Conservation (phyloP, 2,329 filamentous ascomycete genomes). For the Fragosphaeria purpurea region DNA sequence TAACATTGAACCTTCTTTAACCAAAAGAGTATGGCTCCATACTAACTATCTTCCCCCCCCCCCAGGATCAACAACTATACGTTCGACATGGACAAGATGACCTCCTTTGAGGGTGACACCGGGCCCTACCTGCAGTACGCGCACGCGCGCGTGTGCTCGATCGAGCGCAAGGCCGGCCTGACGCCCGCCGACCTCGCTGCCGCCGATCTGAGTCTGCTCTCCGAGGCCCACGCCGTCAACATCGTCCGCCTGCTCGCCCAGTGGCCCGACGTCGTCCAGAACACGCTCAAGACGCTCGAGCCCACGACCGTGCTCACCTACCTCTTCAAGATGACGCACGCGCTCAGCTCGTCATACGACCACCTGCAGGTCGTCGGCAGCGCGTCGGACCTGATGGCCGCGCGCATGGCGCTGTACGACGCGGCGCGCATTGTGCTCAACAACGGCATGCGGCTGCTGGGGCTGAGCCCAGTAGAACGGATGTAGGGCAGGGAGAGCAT, state of each 20-base stretch:
- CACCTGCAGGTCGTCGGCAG: conserved; percentile 73
- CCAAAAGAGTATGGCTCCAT: neutral
- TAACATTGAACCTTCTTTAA: too few relatives aligned
- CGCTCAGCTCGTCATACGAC: conserved; percentile 71
- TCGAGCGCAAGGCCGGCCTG: conserved; percentile 46
- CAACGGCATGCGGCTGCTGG: conserved; percentile 76
- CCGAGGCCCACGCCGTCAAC: conserved; percentile 61
- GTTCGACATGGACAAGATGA: conserved; percentile 76
- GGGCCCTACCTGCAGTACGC: conserved; percentile 80
- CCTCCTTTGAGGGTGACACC: conserved; percentile 75
- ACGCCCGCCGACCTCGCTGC: conserved; percentile 46
- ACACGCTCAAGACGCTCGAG: conserved; percentile 72
- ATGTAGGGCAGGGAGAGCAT: conserved; percentile 8
- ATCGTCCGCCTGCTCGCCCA: conserved; percentile 68
- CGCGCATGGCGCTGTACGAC: conserved; percentile 69
- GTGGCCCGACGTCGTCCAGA: conserved; percentile 76
- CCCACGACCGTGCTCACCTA: conserved; percentile 50
- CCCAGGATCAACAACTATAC: conserved; percentile 51
- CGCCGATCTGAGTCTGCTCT: conserved; percentile 59
- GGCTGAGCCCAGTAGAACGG: conserved; percentile 66
- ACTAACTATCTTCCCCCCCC: conserved; percentile 13
- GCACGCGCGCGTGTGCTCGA: conserved; percentile 60
- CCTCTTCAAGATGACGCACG: conserved; percentile 79
- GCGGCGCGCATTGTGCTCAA: conserved; percentile 63
- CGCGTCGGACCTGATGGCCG: conserved; percentile 59